Base-by-base conservation (phyloP, 805 yeast genomes). In the Clavispora carvajalis region DNA sequence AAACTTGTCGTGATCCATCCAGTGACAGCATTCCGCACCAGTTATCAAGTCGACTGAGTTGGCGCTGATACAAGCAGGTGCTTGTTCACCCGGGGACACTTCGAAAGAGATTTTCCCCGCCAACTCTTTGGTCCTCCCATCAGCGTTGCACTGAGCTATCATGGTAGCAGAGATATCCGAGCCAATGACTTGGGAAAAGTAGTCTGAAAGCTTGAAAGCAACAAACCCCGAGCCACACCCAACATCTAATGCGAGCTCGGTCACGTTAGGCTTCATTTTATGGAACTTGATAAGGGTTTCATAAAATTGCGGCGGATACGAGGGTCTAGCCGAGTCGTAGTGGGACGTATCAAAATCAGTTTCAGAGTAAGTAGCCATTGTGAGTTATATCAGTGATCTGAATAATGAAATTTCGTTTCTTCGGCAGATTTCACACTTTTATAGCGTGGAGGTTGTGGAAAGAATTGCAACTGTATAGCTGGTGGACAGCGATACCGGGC, bases 1-100 rank as follows among this genome's bases (percentile, higher is more conserved):
- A 55, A 80, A 82, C 22, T 49, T 48, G 0, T 65, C 63, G 43
- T 76, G 81, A 41, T 82, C 71, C 42, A 86, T 75, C 95, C 96
- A 89, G 60, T 89, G 96, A n/a, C 75, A 78, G 43, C 89, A 83
- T 56, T 89, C 89, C 0, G 90, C 95, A n/a, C 82, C 85, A 2
- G 88, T 74, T 11, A 87, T 67, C 51, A 87, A 44, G 55, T 84
- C 95, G 7, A 79, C 75, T 0, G 76, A 57, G 8, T 51, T 41
- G 4, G 47, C 37, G 2, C 35, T 33, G 2, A 62, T 51, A 2
- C 34, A 36, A 1, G 10, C 11, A 2, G 69, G 67, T 1, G 55
- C 47, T 10, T 40, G 22, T 37, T 63, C 69, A 3, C 58, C 67
- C 1, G 59, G 44, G 0, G 60, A 61, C 4, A 46, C 46, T 19